Evolutionary conservation across 169 alveolate genomes (phyloP), one percentile per base, ranked within the genome.

Genomic region (Cryptosporidium tyzzeri): DNA sequence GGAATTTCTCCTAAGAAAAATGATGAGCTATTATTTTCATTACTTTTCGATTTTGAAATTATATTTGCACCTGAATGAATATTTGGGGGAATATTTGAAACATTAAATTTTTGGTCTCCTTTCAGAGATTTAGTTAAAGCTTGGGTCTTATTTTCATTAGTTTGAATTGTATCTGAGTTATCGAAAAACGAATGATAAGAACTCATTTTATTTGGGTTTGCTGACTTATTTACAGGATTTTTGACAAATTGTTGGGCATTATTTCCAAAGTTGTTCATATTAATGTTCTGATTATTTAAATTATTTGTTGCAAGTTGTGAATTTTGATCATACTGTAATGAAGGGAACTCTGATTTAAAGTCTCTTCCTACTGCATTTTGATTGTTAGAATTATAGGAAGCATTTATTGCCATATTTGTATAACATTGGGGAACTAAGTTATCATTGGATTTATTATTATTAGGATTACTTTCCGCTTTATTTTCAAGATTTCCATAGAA

Each of bases 401-500:
- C 75, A 29, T 59, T 80, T n/a, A 80, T 65, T 9, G 75, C 89
- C 73, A 80, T 80, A 65, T 65, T 58, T 26, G 89, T 80, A 62
- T 80, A 80, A 6, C 73, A 61, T 59, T 80, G 69, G 2, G 74
- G 89, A 16, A 67, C 55, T 3, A 65, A 39, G 23, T 16, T 37
- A 35, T 65, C 71, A 65, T n/a, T 29, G 2, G 71, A 0, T 33
- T 37, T 65, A 37, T 37, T 37, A 9, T 29, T 2, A 65, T 33
- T 33, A 35, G 65, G 41, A 41, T 59, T 48, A 37, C 23, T n/a
- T 10, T 80, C 80, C 16, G 37, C 5, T 2, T 48, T 31, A 35
- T 7, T 51, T 73, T 55, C 71, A 29, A 31, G 68, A 26, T 70
- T 31, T 6, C 89, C 89, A 48, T 80, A 80, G 12, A 80, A 80